Conservation (phyloP, 177 flowering plant species). For the Vitis hybrid region DNA sequence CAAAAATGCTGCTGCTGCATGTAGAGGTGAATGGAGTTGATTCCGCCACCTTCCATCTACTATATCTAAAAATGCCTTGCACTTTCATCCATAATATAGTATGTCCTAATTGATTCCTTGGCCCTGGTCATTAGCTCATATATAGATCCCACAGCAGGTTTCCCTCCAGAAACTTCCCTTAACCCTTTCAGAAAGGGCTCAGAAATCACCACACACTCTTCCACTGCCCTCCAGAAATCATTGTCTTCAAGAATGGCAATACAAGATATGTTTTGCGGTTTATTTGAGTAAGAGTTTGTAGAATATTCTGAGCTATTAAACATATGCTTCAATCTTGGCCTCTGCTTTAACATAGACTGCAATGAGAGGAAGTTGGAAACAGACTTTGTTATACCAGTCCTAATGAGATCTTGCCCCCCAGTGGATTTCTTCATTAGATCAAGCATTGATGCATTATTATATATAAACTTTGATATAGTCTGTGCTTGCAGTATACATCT, state of each 20-base stretch:
- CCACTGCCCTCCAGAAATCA: conserved; percentile 81
- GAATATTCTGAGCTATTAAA: conserved; percentile 6
- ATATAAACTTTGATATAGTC: conserved; percentile 66
- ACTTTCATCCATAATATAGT: too few species aligned
- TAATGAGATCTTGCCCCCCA: conserved; percentile 70
- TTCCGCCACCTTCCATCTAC: too few species aligned
- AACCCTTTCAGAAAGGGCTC: conserved; percentile 76
- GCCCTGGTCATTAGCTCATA: conserved; percentile 35
- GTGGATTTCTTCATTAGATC: conserved; percentile 75
- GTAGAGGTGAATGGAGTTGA: too few species aligned
- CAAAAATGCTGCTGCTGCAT: too few species aligned
- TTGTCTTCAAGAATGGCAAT: conserved; percentile 60
- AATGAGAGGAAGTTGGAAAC: too few species aligned
- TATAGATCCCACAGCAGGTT: conserved; percentile 70
- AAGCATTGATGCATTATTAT: conserved; percentile 62
- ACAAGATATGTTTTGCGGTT: conserved; percentile 60
- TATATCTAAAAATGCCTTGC: too few species aligned
- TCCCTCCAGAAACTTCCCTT: conserved; percentile 84
- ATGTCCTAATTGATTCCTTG: too few species aligned
- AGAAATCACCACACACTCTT: conserved; percentile 79
- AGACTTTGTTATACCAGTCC: conserved; percentile 43
- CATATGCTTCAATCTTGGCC: too few species aligned
- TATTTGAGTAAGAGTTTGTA: conserved; percentile 44
- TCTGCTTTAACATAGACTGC: too few species aligned
- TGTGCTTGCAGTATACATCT: conserved; percentile 79